These are phyloP conservation scores for Cercospora canescens DNA, from an alignment of 2,329 filamentous ascomycete genomes.

Conservation along the genomic window DNA sequence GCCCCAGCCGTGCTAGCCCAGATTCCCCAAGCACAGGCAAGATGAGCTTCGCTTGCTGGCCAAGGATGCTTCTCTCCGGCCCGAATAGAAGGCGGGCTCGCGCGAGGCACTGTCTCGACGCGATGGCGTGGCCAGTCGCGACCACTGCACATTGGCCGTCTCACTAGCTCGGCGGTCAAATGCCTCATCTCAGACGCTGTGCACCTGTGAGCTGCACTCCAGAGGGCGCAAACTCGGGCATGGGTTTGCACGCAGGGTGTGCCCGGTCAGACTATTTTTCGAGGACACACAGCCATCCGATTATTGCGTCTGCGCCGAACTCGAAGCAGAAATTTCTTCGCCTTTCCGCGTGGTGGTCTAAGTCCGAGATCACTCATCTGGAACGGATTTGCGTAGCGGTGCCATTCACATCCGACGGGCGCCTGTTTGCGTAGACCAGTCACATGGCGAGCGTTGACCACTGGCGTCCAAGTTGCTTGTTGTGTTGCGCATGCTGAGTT, in stretches of 20 bases:
- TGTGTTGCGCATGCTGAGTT: background rate
- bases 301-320: background rate
- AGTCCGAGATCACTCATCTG: background rate
- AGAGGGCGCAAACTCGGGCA: background rate
- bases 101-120: background rate
- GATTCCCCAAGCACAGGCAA: constrained; percentile 12
- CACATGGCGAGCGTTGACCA: background rate
- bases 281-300: background rate
- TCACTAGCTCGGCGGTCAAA: background rate
- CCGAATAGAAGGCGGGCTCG: constrained; percentile 15
- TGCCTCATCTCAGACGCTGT: background rate
- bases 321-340: background rate
- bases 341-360: no score
- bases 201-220: background rate
- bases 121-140: background rate
- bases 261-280: background rate
- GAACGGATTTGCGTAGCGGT: background rate
- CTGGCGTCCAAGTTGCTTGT: background rate
- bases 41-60: constrained; percentile 11
- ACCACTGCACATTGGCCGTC: background rate
- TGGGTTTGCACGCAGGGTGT: background rate
- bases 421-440: background rate
- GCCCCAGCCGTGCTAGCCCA: constrained; percentile 4
- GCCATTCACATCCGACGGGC: background rate
- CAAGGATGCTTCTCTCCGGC: constrained; percentile 10